Base-by-base conservation (phyloP, 2,329 filamentous ascomycete genomes). In the Diaporthe amygdali region DNA sequence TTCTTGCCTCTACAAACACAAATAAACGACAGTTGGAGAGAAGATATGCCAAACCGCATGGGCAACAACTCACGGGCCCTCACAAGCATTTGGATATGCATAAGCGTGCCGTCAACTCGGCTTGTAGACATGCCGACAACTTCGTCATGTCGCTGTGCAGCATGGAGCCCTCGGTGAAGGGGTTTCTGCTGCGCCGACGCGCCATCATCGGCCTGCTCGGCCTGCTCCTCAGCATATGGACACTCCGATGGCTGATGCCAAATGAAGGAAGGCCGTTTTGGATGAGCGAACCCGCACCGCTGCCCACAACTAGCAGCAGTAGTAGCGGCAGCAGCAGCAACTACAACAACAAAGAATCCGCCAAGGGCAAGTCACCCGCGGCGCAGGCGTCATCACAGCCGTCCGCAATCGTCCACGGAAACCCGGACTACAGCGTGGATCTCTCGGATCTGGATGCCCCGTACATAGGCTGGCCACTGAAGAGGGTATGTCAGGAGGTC, bases 401-500 rank as follows among this genome's bases (percentile, higher is more conserved):
- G 41, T 34, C 56, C 12, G 41, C 20, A 9, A 30, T 34, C 5
- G 34, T 15, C 63, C 34, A 55, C 51, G 51, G 69, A 22, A 15
- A 30, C 27, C 54, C 67, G 4, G 56, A 72, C 15, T 73, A 74
- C 44, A 44, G 30, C 22, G 66, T 81, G 70, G 83, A 84, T 73
- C 76, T 84, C 14, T 82, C 82, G 15, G 76, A 78, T 20, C 78
- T 80, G 22, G 81, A 84, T 37, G 80, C 82, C 3, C 82, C 82
- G 8, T 86, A 86, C 75, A 76, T 86, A 74, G 78, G 81, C 52
- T 85, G 85, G 84, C 84, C 85, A 8, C 75, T 87, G 49, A 78
- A 79, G 47, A 76, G 84, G 6, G 78, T 82, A 5, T 86, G 85
- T 76, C 78, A 81, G 17, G 84, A 86, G 72, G 79, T 82, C 0